Base-by-base conservation (phyloP, 2,329 filamentous ascomycete species). In the Dothistroma septosporum region DNA sequence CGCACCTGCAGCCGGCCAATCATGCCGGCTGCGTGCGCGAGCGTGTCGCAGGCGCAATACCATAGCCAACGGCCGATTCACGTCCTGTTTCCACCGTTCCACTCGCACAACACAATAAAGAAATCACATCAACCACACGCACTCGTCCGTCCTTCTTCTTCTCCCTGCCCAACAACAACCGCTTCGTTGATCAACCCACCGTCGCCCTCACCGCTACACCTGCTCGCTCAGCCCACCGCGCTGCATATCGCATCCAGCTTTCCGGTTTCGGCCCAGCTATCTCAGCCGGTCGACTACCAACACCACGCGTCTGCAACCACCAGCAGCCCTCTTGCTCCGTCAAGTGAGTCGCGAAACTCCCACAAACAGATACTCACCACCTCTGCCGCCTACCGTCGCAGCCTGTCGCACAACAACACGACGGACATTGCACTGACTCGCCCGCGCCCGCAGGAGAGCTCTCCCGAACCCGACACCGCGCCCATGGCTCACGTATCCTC, bases 261-360 rank as follows among this genome's bases (percentile, higher is more conserved):
- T 53, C 53, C 55, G 57, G 50, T 55, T 46, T 59, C 59, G 53
- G 55, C 49, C 61, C 56, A 62, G 59, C 59, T 57, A 55, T 53
- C 49, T 56, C 32, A 49, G 55, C 62, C 57, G 32, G 59, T 62
- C 61, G 49, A 53, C 46, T 49, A 61, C 54, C 58, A 60, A 35
- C 56, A 52, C 60, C 55, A 61, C 63, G 55, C 63, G 61, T 59
- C 59, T 53, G 55, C 53, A 57, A 53, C 53, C 54, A 37, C 37
- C 50, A 60, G 57, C 62, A 66, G 70, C 70, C 71, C 71, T 72
- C 70, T 72, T 72, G 70, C 66, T 44, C 55, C 50, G 68, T 67
- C 70, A 73, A 72, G 72, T 74, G 59, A 68, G 72, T 74, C 68
- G 69, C 70, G 59, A 70, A 58, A 55, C 58, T 60, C 49, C 58